Conservation (phyloP, 1,139 yeast species). For the Casaregolazyma lundiana region DNA sequence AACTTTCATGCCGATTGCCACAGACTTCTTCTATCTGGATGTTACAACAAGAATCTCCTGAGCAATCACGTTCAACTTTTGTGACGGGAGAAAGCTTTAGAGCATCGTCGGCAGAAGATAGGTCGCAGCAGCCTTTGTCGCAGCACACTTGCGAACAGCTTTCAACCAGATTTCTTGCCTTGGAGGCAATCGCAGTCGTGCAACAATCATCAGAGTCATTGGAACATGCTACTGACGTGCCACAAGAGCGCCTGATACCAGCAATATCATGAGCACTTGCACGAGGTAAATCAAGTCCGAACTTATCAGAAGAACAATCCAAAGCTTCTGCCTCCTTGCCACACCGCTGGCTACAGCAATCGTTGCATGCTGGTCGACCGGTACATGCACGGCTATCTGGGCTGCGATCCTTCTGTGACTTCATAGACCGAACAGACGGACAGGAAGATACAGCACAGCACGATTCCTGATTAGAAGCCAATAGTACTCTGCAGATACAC, state of each 20-base stretch:
- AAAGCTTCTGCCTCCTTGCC: too few species aligned
- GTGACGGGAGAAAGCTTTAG: background rate
- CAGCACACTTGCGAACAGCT: background rate
- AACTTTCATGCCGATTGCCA: background rate
- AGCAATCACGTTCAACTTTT: background rate
- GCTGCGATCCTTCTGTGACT: background rate
- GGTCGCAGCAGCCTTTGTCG: background rate
- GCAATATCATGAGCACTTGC: too few species aligned
- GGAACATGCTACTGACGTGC: background rate
- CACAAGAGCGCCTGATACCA: too few species aligned
- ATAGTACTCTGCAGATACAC: background rate
- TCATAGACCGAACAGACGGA: background rate
- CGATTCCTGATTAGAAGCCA: background rate
- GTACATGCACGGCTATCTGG: background rate
- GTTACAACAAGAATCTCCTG: background rate
- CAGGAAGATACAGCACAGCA: background rate
- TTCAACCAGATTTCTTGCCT: background rate
- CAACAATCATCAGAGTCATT: background rate
- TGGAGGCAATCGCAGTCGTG: background rate
- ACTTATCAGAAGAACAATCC: too few species aligned
- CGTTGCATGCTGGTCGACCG: too few species aligned
- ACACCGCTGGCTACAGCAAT: background rate
- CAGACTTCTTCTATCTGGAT: background rate
- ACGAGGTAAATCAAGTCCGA: too few species aligned
- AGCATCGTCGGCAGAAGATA: background rate